Evolutionary conservation across 164 flowering plant genomes (phyloP), one percentile per base, ranked within the genome.

Genomic region (Berberis vulgaris): DNA sequence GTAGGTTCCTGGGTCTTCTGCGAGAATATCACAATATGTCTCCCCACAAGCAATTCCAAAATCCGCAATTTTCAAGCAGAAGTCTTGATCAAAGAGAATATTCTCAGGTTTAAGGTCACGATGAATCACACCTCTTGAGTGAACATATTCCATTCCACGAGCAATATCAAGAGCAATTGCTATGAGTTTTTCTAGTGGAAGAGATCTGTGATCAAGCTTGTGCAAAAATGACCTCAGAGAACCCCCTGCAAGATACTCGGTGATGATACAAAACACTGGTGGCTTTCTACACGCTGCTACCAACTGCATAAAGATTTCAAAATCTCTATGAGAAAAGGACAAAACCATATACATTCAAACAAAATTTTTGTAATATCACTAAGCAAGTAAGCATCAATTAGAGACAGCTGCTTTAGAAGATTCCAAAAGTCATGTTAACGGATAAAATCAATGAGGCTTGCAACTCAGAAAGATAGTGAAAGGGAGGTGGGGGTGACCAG

Each of bases 11-110:
- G 89, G 90, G 56, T 90, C 97, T 75, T 87, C 97, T 1, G 81
- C 83, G 64, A 88, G 63, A 43, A 74, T 61, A 75, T 94, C 95
- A 77, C 97, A 82, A 58, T 76, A 74, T 47, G 79, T 85, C 67
- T 80, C 96, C 65, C 86, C 88, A 69, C 96, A 91, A 9, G 93
- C 98, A 65, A 85, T 94, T 52, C 98, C 97, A 73, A 91, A 94
- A 73, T 94, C 98, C 42, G 91, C 97, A 67, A 94, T 69, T 71
- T 90, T 91, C 74, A 87, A 67, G 68, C 68, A 77, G 66, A 83
- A 86, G 44, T 84, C 77, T 54, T 87, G 63, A 76, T 81, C 86
- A 58, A 90, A 85, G 11, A 91, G 86, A 45, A 94, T 65, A 68
- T 94, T 94, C 68, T 94, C 97, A 0, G 96, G 91, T 69, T 86